phyloP scores from a whole-genome alignment of 73 alveolate genomes.

The Tetrahymena borealis region DNA sequence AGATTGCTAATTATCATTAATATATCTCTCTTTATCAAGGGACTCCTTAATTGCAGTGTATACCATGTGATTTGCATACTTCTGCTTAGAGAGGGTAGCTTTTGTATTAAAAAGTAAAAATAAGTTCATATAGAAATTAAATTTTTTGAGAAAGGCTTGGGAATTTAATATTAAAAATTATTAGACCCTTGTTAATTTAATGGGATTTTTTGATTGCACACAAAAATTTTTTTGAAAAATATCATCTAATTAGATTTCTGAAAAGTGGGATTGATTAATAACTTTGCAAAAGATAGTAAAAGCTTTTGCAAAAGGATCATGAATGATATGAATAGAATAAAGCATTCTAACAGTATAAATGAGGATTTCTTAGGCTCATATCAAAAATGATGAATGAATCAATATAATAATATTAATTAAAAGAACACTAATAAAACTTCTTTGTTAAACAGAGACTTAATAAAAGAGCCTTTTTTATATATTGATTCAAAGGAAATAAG shows the following conservation, averaged over 20 bases:
- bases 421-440: conserved; percentile 1
- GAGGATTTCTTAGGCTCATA: neutral
- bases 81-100: neutral
- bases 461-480: neutral
- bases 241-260: neutral
- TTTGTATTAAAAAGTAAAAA: neutral
- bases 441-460: neutral
- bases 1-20: neutral
- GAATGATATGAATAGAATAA: neutral
- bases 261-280: neutral
- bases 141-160: neutral
- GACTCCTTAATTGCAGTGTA: neutral
- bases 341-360: neutral
- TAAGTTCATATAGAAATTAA: neutral
- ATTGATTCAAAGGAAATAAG: neutral
- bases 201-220: neutral
- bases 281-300: no score
- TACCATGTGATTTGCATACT: neutral
- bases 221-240: neutral
- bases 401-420: neutral
- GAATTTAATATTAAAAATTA: neutral
- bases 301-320: no score
- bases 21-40: neutral
- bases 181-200: neutral
- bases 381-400: neutral